Evolutionary conservation across 2,329 filamentous ascomycete species (phyloP).

Genomic region (Didymosphaeria variabile): DNA sequence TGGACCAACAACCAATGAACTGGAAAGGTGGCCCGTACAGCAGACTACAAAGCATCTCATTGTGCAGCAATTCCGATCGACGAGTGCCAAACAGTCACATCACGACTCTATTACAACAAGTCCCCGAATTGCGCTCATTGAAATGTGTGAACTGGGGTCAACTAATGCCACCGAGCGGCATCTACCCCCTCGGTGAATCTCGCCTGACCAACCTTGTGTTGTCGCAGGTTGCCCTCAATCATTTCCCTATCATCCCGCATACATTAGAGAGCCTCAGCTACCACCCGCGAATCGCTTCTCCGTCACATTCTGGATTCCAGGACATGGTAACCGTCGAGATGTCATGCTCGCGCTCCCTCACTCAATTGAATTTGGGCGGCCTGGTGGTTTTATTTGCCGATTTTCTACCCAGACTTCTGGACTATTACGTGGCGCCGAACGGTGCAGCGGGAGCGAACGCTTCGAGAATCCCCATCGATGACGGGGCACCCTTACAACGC

Average conservation of each 20-base stretch:
- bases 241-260: background rate
- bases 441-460: too few relatives aligned
- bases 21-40: constrained; percentile 7
- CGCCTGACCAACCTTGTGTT: background rate
- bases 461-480: background rate
- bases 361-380: background rate
- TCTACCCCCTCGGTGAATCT: background rate
- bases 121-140: background rate
- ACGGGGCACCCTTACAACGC: background rate
- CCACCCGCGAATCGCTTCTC: background rate
- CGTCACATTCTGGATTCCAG: background rate
- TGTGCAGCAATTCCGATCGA: background rate
- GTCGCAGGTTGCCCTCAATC: background rate
- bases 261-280: constrained; percentile 1
- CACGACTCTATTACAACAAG: background rate
- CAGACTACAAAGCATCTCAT: background rate
- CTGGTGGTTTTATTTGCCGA: background rate
- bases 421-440: background rate
- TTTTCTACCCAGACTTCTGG: background rate
- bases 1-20: background rate
- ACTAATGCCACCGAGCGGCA: background rate
- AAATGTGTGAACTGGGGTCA: background rate
- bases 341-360: background rate
- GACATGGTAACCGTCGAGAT: background rate
- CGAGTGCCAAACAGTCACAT: background rate